A percentile compares a stretch with the other conserved stretches of the same genome.
Evolutionary conservation across 2,329 filamentous ascomycete species (phyloP).

Genomic region (Simplicillium sp.): DNA sequence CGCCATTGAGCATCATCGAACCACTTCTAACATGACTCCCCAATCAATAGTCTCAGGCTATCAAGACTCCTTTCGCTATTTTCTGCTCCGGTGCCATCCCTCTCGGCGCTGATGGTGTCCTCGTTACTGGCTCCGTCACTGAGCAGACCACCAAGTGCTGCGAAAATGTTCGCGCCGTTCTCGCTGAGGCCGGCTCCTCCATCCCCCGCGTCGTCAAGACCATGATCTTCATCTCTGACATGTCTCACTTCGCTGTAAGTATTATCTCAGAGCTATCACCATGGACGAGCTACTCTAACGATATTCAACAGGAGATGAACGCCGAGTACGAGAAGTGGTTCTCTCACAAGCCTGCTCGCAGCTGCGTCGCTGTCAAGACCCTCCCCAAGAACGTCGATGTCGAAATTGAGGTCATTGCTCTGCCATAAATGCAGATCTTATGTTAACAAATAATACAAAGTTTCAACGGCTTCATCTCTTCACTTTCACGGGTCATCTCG

Average conservation of each 20-base stretch:
- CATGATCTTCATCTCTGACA: slow-evolving; percentile 83
- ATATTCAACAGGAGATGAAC: slow-evolving; percentile 59
- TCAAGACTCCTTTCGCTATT: slow-evolving; percentile 56
- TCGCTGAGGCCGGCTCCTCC: slow-evolving; percentile 70
- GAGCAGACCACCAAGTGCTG: slow-evolving; percentile 56
- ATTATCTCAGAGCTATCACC: neutral
- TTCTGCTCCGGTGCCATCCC: slow-evolving; percentile 70
- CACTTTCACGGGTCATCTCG: no score
- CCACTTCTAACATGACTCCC: neutral
- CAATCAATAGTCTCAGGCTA: slow-evolving; percentile 51
- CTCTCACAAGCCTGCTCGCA: slow-evolving; percentile 73
- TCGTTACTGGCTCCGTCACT: slow-evolving; percentile 49
- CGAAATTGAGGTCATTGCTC: slow-evolving; percentile 83
- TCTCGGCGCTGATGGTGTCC: slow-evolving; percentile 43
- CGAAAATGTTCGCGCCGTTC: slow-evolving; percentile 74
- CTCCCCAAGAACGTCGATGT: slow-evolving; percentile 79
- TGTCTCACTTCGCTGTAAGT: slow-evolving; percentile 69
- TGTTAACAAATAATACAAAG: neutral
- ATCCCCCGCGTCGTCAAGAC: slow-evolving; percentile 82
- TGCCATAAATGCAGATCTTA: slow-evolving; percentile 33
- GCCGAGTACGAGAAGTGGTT: slow-evolving; percentile 77
- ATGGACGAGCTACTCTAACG: neutral
- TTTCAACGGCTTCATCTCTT: no score
- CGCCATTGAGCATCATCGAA: neutral
- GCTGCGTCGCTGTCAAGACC: slow-evolving; percentile 83